Evolutionary conservation across 768 basidiomycete species (phyloP).

Genomic region (Panaeolus papilionaceus): DNA sequence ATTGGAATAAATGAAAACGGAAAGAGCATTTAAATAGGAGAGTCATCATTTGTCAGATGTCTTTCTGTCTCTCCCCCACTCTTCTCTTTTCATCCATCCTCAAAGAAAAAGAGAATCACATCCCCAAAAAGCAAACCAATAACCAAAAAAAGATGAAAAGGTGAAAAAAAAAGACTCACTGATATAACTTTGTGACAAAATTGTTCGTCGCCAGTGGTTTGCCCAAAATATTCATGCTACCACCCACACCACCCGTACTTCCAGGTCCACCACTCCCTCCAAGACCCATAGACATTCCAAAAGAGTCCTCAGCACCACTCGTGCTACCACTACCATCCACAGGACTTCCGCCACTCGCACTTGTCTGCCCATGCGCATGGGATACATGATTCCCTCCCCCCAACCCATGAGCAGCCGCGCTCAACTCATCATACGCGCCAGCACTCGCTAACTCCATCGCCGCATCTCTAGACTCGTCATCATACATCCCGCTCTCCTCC

Average conservation of each 20-base stretch:
- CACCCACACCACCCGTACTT: constrained; percentile 35
- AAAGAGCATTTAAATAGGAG: neutral
- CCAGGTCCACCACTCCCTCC: neutral
- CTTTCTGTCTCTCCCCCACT: neutral
- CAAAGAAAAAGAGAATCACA: constrained; percentile 14
- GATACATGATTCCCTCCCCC: constrained; percentile 12
- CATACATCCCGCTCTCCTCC: constrained; percentile 46
- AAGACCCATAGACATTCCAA: constrained; percentile 28
- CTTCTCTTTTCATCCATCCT: neutral
- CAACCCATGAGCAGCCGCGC: constrained; percentile 41
- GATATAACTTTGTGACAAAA: constrained; percentile 89
- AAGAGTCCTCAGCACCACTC: constrained; percentile 46
- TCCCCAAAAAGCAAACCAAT: constrained; percentile 17
- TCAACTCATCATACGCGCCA: constrained; percentile 62
- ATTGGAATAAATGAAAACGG: neutral
- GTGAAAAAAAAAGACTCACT: constrained; percentile 52
- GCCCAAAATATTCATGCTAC: constrained; percentile 61
- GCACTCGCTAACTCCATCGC: constrained; percentile 42
- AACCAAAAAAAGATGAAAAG: constrained; percentile 21
- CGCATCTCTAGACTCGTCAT: constrained; percentile 44
- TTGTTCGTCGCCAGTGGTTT: constrained; percentile 80
- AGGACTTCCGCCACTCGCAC: constrained; percentile 42
- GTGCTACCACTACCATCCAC: constrained; percentile 58
- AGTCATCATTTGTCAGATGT: neutral
- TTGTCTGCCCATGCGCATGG: constrained; percentile 47